phyloP scores from a whole-genome alignment of 257 asterid genomes.

The Solanum clarkiae region DNA sequence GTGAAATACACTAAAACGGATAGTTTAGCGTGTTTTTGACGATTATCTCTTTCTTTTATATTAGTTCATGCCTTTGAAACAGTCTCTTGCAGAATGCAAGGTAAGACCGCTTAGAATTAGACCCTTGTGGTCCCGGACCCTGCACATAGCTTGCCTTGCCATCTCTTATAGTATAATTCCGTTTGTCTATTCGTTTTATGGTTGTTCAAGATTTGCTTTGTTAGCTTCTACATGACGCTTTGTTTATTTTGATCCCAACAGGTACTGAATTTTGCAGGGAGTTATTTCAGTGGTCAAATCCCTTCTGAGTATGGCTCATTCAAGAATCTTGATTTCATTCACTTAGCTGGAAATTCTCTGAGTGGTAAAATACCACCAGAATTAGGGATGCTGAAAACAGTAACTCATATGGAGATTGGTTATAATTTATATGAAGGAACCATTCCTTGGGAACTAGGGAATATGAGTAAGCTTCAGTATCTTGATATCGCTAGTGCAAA shows the following conservation, averaged over 20 bases:
- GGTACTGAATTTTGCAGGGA: constrained; percentile 85
- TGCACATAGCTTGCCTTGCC: no score
- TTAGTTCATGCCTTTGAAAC: neutral
- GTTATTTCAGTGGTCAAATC: constrained; percentile 80
- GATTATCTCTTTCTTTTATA: neutral
- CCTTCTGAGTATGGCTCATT: constrained; percentile 75
- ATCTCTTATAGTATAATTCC: neutral
- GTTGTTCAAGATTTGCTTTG: neutral
- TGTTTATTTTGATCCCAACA: neutral
- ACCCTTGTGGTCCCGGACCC: no score
- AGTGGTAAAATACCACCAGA: constrained; percentile 61
- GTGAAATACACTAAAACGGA: neutral
- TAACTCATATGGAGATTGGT: constrained; percentile 94
- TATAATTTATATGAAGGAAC: constrained; percentile 65
- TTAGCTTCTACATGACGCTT: neutral
- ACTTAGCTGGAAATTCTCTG: constrained; percentile 77
- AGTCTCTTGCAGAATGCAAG: no score
- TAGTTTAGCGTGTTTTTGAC: neutral
- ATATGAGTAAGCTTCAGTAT: constrained; percentile 57
- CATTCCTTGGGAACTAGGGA: constrained; percentile 87
- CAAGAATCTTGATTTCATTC: constrained; percentile 54
- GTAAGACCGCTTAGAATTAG: no score
- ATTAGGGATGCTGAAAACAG: constrained; percentile 43
- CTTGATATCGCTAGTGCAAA: constrained; percentile 92
- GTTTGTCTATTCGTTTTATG: neutral